Base-by-base conservation (phyloP, 1,284 basidiomycete species). In the Porodaedalea pini region DNA sequence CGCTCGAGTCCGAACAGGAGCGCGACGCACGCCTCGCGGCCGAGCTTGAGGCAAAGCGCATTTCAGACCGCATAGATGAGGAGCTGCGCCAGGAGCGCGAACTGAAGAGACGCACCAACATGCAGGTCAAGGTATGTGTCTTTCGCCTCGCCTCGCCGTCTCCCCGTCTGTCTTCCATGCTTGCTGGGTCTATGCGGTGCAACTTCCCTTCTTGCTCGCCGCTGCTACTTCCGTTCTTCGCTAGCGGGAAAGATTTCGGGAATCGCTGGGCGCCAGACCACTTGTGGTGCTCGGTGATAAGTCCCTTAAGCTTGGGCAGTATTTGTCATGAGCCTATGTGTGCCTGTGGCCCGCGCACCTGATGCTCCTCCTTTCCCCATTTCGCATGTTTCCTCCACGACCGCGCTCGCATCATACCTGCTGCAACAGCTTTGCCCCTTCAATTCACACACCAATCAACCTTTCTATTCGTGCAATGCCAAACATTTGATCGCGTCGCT, bases 21-120 rank as follows among this genome's bases (percentile, higher is more conserved):
- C 81, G 85, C 47, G 72, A 76, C 56, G 60, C 69, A 32, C 79
- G 89, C 59, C 76, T 89, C 23, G 73, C 78, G 59, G 68, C 74
- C 29, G 89, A 92, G 71, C 81, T 82, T 1, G 85, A 90, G 62
- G 87, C 88, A 11, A 84, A 83, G 67, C 79, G 80, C 54, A 74
- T 87, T 61, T 90, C 86, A 51, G 88, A 90, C 62, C 78, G 78
- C 69, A 92, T 92, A 62, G 89, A 92, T 70, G 89, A 90, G 68
- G 80, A 90, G 65, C 74, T 92, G 53, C 80, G 81, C 62, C 73
- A 74, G 57, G 89, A 90, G 65, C 77, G 81, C 56, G 85, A 87
- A 68, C 75, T 74, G 53, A 67, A 82, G 61, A 83, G 79, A 69
- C 82, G 79, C 67, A 78, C 73, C 47, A 87, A 81, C 68, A 77